A percentile compares a stretch with the other conserved stretches of the same genome.
Evolutionary conservation across 2,329 filamentous ascomycete genomes (phyloP).

Genomic region (Fusarium sterilihyphosum): DNA sequence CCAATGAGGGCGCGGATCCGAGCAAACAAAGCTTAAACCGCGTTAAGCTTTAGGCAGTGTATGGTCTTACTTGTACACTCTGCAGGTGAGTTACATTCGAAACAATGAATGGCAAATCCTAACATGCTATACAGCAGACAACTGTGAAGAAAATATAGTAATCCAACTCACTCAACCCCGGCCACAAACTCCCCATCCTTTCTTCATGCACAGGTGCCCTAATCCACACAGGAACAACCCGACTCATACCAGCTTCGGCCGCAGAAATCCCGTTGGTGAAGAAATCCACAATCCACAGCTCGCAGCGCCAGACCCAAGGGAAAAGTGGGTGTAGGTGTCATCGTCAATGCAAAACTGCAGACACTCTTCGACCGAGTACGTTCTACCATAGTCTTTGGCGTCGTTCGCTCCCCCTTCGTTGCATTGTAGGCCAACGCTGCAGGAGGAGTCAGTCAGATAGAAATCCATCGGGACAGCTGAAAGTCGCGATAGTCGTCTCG

Average conservation of each 20-base stretch:
- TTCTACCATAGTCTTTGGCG: fast-evolving
- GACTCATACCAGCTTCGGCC: fast-evolving
- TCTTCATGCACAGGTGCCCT: not conserved
- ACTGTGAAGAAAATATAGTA: fast-evolving
- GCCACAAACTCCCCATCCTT: fast-evolving
- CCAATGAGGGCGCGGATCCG: too few relatives aligned
- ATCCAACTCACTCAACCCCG: fast-evolving
- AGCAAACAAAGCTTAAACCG: too few relatives aligned
- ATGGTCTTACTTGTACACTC: fast-evolving
- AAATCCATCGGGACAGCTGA: not conserved
- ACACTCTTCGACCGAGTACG: fast-evolving
- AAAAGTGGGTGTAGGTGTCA: not conserved
- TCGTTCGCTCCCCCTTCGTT: fast-evolving
- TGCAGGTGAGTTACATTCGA: fast-evolving
- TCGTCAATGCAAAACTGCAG: not conserved
- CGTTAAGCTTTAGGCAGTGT: fast-evolving
- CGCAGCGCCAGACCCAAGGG: too few relatives aligned
- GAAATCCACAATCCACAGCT: too few relatives aligned
- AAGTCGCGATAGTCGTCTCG: not conserved
- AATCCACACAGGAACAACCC: not conserved
- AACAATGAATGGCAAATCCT: fast-evolving
- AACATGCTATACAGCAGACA: fast-evolving
- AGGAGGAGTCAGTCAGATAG: fast-evolving
- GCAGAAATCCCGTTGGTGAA: fast-evolving
- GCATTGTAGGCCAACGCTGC: fast-evolving